phyloP scores from a whole-genome alignment of 495 filamentous ascomycete species.

The Parachaetomium inaequale region DNA sequence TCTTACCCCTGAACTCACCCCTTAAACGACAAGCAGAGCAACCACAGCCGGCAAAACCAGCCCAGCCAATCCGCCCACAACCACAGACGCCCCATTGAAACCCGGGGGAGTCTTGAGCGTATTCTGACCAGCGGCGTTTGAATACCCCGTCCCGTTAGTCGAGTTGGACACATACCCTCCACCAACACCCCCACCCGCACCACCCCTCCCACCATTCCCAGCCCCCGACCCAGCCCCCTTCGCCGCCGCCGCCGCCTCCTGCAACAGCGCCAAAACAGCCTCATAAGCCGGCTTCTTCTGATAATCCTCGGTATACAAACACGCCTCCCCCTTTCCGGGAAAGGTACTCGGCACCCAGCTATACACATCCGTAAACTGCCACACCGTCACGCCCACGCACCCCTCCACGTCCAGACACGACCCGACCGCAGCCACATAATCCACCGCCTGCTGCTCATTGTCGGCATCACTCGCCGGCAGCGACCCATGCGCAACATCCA shows the following conservation, averaged over 20 bases:
- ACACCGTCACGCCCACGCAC: conserved; percentile 60
- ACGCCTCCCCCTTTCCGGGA: conserved; percentile 49
- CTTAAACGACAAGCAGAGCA: neutral
- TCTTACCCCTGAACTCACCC: too few species aligned
- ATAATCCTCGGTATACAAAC: conserved; percentile 46
- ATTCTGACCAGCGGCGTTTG: neutral
- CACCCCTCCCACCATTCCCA: neutral
- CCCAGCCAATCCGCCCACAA: neutral
- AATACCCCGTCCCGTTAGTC: neutral
- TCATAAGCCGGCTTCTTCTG: conserved; percentile 52
- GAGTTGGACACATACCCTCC: neutral
- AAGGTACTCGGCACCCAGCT: conserved; percentile 50
- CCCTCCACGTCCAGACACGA: conserved; percentile 49
- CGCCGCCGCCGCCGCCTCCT: conserved; percentile 10
- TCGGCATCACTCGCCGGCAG: conserved; percentile 33
- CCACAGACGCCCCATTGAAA: neutral
- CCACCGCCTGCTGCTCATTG: conserved; percentile 48
- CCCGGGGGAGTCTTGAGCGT: neutral
- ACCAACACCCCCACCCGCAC: neutral
- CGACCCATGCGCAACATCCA: conserved; percentile 50
- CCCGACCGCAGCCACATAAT: conserved; percentile 49
- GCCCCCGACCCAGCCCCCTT: conserved; percentile 2
- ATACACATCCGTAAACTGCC: conserved; percentile 60
- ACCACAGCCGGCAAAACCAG: neutral
- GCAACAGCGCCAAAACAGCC: conserved; percentile 30